These are phyloP conservation scores for Forsythia suspensa DNA, from an alignment of 257 asterid genomes.

Conservation along the genomic window DNA sequence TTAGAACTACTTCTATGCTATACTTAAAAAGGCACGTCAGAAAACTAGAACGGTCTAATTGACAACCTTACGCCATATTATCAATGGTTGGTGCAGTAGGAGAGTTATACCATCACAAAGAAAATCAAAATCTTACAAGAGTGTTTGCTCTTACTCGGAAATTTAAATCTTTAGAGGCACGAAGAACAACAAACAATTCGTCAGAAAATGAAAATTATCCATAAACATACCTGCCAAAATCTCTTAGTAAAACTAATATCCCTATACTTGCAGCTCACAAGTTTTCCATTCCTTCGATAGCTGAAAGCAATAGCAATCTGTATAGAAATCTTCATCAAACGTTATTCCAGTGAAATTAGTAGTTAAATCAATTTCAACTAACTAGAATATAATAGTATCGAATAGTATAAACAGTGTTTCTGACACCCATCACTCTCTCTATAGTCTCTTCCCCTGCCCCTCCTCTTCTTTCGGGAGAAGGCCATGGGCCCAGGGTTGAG, in stretches of 20 bases:
- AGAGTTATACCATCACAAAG: background rate
- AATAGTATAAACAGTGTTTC: background rate
- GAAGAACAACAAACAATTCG: constrained; percentile 10
- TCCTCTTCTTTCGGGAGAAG: background rate
- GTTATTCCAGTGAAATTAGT: constrained; percentile 2
- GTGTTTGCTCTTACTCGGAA: background rate
- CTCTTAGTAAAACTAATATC: constrained; percentile 54
- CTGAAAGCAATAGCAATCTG: constrained; percentile 88
- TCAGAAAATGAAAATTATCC: background rate
- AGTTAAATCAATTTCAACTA: constrained; percentile 1
- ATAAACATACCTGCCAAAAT: constrained; percentile 76
- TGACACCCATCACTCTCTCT: background rate
- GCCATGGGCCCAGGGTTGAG: background rate
- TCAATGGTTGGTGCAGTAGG: background rate
- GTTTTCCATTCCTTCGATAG: constrained; percentile 64
- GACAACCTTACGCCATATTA: background rate
- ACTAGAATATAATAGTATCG: constrained; percentile 10
- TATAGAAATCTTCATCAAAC: constrained; percentile 10
- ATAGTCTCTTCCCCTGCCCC: background rate
- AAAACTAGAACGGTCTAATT: background rate
- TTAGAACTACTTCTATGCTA: constrained; percentile 2
- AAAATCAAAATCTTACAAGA: background rate
- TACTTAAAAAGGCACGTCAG: background rate
- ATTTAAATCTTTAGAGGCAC: background rate
- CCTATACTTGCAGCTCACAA: constrained; percentile 94